Percentiles rank a stretch among this genome's conserved stretches.
Evolutionary conservation across 495 filamentous ascomycete species (phyloP).

Genomic region (Aspergillus panamensis): DNA sequence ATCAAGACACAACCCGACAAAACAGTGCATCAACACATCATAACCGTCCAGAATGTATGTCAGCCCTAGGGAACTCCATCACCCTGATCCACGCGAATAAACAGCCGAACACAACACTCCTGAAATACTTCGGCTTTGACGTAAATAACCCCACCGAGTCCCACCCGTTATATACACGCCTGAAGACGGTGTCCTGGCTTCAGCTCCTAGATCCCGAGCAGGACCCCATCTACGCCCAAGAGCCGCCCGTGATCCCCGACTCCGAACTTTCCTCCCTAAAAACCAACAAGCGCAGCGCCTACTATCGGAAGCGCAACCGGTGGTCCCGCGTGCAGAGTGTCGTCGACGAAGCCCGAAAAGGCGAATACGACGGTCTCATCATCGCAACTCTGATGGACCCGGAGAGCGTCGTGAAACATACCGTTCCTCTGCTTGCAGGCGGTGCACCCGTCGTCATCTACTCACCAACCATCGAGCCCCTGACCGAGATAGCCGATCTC

Average conservation of each 20-base stretch:
- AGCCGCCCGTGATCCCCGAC: slow-evolving; percentile 51
- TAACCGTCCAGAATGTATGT: slow-evolving; percentile 35
- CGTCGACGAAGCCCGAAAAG: slow-evolving; percentile 67
- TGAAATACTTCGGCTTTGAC: slow-evolving; percentile 86
- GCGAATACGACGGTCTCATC: slow-evolving; percentile 78
- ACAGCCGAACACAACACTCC: slow-evolving; percentile 81
- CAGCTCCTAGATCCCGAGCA: slow-evolving; percentile 72
- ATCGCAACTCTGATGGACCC: slow-evolving; percentile 78
- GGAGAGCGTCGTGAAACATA: slow-evolving; percentile 64
- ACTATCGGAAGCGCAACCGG: slow-evolving; percentile 82
- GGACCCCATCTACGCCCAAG: slow-evolving; percentile 65
- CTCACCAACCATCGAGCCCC: slow-evolving; percentile 70
- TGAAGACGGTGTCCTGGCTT: slow-evolving; percentile 84
- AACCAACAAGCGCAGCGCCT: slow-evolving; percentile 69
- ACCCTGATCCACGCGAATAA: slow-evolving; percentile 83
- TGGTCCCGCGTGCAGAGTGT: slow-evolving; percentile 64
- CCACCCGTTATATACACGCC: slow-evolving; percentile 78
- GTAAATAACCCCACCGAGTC: slow-evolving; percentile 57
- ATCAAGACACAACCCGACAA: not conserved
- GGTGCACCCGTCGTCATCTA: slow-evolving; percentile 84
- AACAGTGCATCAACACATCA: slow-evolving; percentile 15
- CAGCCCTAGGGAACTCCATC: slow-evolving; percentile 71
- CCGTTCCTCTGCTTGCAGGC: slow-evolving; percentile 75
- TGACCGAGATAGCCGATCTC: slow-evolving; percentile 69
- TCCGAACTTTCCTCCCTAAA: slow-evolving; percentile 63